Conservation (phyloP, 176 grass and related monocot genomes). For the Avena eriantha region DNA sequence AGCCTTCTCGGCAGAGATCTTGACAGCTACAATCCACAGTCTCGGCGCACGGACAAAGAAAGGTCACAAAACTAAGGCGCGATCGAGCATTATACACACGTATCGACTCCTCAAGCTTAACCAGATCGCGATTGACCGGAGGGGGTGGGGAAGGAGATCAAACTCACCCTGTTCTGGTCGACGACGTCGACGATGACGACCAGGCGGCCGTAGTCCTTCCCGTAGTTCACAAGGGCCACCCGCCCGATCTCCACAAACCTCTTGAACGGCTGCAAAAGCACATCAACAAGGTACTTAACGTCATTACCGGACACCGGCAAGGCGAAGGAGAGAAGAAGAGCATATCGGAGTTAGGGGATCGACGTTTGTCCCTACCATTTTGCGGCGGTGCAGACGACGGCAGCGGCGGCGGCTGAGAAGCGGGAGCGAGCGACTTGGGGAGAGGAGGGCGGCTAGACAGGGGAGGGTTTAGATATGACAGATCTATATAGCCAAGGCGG, state of each 20-base stretch:
- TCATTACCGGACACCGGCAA: neutral
- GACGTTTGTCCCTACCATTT: slow-evolving; percentile 51
- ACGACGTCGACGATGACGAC: slow-evolving; percentile 90
- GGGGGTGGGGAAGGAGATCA: neutral
- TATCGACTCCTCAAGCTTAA: neutral
- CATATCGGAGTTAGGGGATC: neutral
- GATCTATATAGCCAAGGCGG: slow-evolving; percentile 23
- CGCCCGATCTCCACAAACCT: slow-evolving; percentile 92
- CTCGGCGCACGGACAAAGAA: neutral
- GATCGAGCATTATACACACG: neutral
- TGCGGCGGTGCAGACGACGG: neutral
- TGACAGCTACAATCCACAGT: neutral
- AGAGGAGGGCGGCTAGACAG: neutral
- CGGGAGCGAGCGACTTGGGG: neutral
- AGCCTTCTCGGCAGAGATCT: neutral
- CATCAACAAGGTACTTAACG: neutral
- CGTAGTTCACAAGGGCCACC: slow-evolving; percentile 84
- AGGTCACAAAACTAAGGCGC: too few relatives aligned
- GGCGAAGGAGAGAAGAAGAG: neutral
- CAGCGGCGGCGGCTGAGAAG: neutral
- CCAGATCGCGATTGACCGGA: neutral
- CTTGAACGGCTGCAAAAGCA: slow-evolving; percentile 69
- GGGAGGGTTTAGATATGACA: slow-evolving; percentile 25
- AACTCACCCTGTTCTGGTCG: slow-evolving; percentile 78
- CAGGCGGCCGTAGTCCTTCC: slow-evolving; percentile 85